A percentile compares a stretch with the other conserved stretches of the same genome.
These are phyloP conservation scores for Sindora glabra DNA, from an alignment of 306 rosid species.

Conservation along the genomic window DNA sequence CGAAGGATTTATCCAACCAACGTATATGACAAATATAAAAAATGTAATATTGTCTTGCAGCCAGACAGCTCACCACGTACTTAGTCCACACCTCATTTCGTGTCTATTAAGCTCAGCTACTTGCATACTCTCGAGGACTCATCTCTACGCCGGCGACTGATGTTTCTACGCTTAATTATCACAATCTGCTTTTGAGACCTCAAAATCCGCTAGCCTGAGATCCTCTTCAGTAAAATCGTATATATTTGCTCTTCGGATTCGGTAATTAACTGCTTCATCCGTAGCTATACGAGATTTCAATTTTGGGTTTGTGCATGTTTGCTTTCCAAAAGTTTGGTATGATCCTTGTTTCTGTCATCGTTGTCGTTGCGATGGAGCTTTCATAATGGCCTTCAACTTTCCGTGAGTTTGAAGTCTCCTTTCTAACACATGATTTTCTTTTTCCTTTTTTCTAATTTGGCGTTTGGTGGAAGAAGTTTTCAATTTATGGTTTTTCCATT, in stretches of 20 bases:
- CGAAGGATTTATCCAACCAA: too few species aligned
- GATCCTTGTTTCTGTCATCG: constrained; percentile 11
- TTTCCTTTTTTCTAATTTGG: not conserved
- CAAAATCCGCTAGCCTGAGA: not conserved
- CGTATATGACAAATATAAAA: too few species aligned
- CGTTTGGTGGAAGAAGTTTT: constrained; percentile 21
- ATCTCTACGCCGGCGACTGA: too few species aligned
- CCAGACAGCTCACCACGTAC: too few species aligned
- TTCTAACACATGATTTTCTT: not conserved
- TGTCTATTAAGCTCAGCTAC: not conserved
- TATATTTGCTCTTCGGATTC: too few species aligned
- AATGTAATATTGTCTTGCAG: too few species aligned
- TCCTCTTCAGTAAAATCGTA: not conserved
- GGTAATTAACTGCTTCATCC: too few species aligned
- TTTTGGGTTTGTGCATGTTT: not conserved
- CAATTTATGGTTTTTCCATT: not conserved
- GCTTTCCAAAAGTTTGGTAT: constrained; percentile 9
- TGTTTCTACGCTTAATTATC: too few species aligned
- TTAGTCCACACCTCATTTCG: not conserved
- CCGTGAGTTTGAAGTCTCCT: constrained; percentile 34
- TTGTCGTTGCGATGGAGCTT: constrained; percentile 21
- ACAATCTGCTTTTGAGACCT: too few species aligned
- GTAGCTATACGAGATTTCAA: not conserved
- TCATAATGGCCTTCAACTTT: constrained; percentile 25
- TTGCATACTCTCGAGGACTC: too few species aligned